Evolutionary conservation across 2,329 filamentous ascomycete species (phyloP).

Genomic region (Nemania bipapillata): DNA sequence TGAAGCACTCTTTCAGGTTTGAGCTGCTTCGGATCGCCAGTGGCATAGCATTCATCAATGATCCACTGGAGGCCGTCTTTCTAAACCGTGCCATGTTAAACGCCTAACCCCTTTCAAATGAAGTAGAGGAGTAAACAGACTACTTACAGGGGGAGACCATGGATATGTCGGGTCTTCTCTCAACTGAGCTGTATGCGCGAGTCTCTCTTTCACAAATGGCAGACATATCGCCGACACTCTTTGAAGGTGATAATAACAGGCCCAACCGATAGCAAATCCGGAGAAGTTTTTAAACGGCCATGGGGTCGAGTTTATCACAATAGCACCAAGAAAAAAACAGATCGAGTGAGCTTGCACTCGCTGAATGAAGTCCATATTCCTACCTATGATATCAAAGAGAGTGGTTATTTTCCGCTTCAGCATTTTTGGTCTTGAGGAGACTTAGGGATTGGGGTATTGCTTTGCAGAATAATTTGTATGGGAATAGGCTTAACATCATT

Average conservation of each 20-base stretch:
- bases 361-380: slow-evolving; percentile 9
- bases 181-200: background rate
- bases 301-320: slow-evolving; percentile 23
- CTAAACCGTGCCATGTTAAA: background rate
- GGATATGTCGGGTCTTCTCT: background rate
- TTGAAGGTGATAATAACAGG: slow-evolving; percentile 9
- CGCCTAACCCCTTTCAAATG: no score
- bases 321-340: slow-evolving; percentile 11
- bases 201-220: slow-evolving; percentile 17
- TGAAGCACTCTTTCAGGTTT: slow-evolving; percentile 11
- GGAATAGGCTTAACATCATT: no score
- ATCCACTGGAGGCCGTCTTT: slow-evolving; percentile 31
- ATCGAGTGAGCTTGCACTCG: slow-evolving; percentile 17
- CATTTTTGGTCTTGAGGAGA: no score
- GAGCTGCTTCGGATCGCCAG: slow-evolving; percentile 9
- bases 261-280: slow-evolving; percentile 5
- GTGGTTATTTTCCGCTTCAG: no score
- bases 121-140: no score
- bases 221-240: slow-evolving; percentile 1
- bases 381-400: slow-evolving; percentile 3
- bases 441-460: no score
- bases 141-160: slow-evolving; percentile 21
- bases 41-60: slow-evolving; percentile 31
- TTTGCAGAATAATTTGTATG: no score
- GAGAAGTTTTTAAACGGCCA: slow-evolving; percentile 2